These are phyloP conservation scores for Omphalotus guepiniiformis DNA, from an alignment of 768 basidiomycete genomes.

Conservation along the genomic window DNA sequence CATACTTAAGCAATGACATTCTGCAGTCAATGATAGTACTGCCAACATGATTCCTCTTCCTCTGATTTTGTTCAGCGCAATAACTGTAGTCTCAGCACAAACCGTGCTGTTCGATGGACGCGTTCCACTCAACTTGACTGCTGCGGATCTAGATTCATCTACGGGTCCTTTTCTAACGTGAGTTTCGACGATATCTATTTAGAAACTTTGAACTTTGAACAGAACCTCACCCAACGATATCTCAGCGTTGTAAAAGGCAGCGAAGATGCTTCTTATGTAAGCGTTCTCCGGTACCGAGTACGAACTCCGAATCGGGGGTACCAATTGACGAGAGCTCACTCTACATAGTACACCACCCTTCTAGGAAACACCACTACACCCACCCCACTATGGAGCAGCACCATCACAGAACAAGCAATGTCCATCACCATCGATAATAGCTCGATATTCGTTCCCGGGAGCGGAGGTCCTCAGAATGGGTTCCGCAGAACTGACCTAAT, in stretches of 20 bases:
- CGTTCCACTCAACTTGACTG: conserved; percentile 39
- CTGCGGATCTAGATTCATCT: conserved; percentile 40
- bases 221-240: too few relatives aligned
- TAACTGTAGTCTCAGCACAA: too few relatives aligned
- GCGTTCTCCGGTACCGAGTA: conserved; percentile 9
- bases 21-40: too few relatives aligned
- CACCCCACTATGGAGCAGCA: conserved; percentile 48
- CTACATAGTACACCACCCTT: conserved; percentile 31
- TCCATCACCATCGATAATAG: conserved; percentile 53
- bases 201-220: not conserved
- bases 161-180: conserved; percentile 54
- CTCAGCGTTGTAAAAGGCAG: conserved; percentile 56
- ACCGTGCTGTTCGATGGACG: conserved; percentile 52
- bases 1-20: too few relatives aligned
- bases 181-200: conserved; percentile 14
- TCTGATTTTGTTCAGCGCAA: too few relatives aligned
- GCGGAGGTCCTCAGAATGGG: conserved; percentile 43
- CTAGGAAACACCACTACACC: conserved; percentile 33
- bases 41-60: too few relatives aligned
- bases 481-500: conserved; percentile 61
- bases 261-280: conserved; percentile 46
- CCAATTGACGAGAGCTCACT: not conserved
- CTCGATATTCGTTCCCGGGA: conserved; percentile 52
- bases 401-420: conserved; percentile 44
- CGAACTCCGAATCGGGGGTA: not conserved